These are phyloP conservation scores for Puya raimondii DNA, from an alignment of 176 grass and related monocot genomes.

Conservation along the genomic window DNA sequence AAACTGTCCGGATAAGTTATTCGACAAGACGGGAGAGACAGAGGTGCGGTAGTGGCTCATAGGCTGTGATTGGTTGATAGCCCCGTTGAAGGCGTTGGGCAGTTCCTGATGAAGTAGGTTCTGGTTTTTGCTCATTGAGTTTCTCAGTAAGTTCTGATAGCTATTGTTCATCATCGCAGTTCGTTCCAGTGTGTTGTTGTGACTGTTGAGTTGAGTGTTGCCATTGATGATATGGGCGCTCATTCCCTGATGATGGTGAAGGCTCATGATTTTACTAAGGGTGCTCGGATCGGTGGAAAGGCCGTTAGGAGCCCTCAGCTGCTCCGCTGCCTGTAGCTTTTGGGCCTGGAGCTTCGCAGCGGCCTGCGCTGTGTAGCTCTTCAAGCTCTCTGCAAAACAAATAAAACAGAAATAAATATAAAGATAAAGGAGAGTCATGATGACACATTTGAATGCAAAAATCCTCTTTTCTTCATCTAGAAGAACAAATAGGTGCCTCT, in stretches of 20 bases:
- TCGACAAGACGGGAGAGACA: background rate
- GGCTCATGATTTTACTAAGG: slow-evolving; percentile 24
- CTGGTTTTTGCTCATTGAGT: slow-evolving; percentile 29
- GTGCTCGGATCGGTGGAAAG: slow-evolving; percentile 38
- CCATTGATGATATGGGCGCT: slow-evolving; percentile 29
- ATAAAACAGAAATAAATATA: background rate
- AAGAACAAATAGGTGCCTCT: too few species aligned
- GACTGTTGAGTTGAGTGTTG: slow-evolving; percentile 20
- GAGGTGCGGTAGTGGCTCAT: slow-evolving; percentile 33
- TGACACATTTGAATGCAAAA: background rate
- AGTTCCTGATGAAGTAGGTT: slow-evolving; percentile 49
- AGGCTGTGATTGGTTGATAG: slow-evolving; percentile 17
- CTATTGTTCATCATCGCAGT: slow-evolving; percentile 36
- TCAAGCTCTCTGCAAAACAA: slow-evolving; percentile 12
- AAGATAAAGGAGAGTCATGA: background rate
- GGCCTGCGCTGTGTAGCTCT: slow-evolving; percentile 9
- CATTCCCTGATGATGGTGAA: slow-evolving; percentile 29
- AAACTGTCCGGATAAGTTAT: background rate
- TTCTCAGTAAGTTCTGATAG: slow-evolving; percentile 73
- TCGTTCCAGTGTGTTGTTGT: slow-evolving; percentile 22
- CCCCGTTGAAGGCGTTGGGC: slow-evolving; percentile 36
- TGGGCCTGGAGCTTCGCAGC: background rate
- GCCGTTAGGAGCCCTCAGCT: slow-evolving; percentile 28
- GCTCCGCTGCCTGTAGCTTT: slow-evolving; percentile 49
- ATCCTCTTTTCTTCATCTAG: too few species aligned